A percentile compares a stretch with the other conserved stretches of the same genome.
phyloP scores from a whole-genome alignment of 2,329 filamentous ascomycete species.

The Cadophora sp. region DNA sequence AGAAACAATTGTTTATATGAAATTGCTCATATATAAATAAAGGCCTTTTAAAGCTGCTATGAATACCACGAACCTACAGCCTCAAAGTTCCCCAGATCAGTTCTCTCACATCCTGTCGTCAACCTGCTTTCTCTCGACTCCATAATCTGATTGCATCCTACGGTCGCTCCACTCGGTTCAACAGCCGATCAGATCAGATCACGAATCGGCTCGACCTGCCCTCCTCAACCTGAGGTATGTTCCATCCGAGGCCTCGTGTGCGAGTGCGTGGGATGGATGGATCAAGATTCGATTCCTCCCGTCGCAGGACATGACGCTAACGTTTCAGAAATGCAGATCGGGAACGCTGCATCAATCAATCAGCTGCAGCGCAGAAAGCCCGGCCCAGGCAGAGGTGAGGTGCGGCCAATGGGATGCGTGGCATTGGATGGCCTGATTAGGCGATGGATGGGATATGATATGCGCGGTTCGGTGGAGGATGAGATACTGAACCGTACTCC shows the following conservation, averaged over 20 bases:
- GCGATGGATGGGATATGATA: background rate
- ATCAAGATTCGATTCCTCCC: background rate
- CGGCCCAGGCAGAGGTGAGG: background rate
- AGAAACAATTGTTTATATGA: too few species aligned
- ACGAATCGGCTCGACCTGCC: background rate
- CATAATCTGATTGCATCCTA: too few species aligned
- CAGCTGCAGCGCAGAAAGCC: too few species aligned
- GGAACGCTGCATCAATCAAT: background rate
- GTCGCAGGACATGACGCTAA: constrained; percentile 9
- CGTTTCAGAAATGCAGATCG: constrained; percentile 8
- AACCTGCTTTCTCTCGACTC: too few species aligned
- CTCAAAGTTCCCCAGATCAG: too few species aligned
- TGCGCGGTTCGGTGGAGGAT: constrained; percentile 4
- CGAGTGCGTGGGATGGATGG: too few species aligned
- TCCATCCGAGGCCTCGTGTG: too few species aligned
- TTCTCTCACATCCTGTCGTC: too few species aligned
- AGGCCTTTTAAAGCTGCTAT: too few species aligned
- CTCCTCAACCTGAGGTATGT: too few species aligned
- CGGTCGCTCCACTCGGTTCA: background rate
- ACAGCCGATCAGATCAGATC: background rate
- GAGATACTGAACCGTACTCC: background rate
- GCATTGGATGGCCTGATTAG: background rate
- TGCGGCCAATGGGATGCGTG: background rate
- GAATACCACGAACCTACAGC: too few species aligned
- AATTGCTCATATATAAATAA: too few species aligned